Base-by-base conservation (phyloP, 495 filamentous ascomycete species). In the Hyaloscypha variabilis region DNA sequence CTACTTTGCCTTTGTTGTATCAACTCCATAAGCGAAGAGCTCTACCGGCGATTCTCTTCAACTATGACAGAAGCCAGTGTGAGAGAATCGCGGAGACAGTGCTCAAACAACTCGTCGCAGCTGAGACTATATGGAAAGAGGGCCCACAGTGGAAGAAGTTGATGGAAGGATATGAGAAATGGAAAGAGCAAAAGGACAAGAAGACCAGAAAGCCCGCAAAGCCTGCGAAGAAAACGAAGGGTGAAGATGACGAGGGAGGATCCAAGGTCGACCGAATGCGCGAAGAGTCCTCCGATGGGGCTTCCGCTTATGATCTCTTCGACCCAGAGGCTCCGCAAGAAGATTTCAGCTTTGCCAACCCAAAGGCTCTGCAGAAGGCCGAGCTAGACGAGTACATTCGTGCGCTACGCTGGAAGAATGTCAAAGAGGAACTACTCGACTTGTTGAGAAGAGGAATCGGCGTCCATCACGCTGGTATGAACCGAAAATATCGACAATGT, bases 391-490 rank as follows among this genome's bases (percentile, higher is more conserved):
- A 72, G 0, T 81, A 82, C 66, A 70, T 82, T 21, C 21, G 67
- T 24, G 63, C 82, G n/a, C 70, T 91, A 36, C 70, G 70, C 23
- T 58, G 70, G 21, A 81, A 82, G 25, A 71, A 77, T 2, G 73
- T 89, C 21, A 68, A 70, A 8, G 62, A 76, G 39, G 77, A 79
- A 66, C 73, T 91, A 25, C 77, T 88, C 30, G 73, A 81, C 5
- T 84, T 83, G 1, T 71, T 94, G 29, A 76, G 76, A 52, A 76
- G 90, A 58, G 91, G 91, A 8, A 81, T 93, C 58, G 91, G 89
- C 23, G 81, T 93, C 29, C 91, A 94, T 77, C 91, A 94, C 71
- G 79, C 90, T 29, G 90, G 91, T 69, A 84, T 93, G 85, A 92
- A 92, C 70, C 79, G 90, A 55, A 83, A 85, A 61, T 93, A 92